These are phyloP conservation scores for Corymbia maculata DNA, from an alignment of 345 rosid species.

Conservation along the genomic window DNA sequence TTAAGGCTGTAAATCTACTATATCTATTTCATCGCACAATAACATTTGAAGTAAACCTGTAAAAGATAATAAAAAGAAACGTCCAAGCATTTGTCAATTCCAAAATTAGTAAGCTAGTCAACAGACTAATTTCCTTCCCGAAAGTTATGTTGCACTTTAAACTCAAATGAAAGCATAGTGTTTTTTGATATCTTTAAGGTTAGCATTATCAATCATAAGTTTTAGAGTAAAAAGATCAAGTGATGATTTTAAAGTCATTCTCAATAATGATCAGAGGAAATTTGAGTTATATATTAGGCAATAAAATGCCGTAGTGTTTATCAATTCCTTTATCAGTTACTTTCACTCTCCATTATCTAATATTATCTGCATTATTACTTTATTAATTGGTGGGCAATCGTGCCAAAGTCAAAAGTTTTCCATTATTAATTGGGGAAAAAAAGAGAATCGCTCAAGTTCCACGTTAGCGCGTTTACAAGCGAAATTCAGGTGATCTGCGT, in stretches of 20 bases:
- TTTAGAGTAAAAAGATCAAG: no score
- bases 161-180: not conserved
- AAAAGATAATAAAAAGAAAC: not conserved
- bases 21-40: not conserved
- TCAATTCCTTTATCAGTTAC: not conserved
- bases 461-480: not conserved
- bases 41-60: not conserved
- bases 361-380: not conserved
- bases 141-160: not conserved
- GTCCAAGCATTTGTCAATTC: not conserved
- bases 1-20: not conserved
- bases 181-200: no score
- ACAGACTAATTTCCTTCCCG: no score
- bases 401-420: not conserved
- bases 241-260: no score
- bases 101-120: not conserved
- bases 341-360: not conserved
- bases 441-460: no score
- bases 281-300: no score
- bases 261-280: no score
- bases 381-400: not conserved
- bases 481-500: not conserved
- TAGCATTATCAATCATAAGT: no score
- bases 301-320: not conserved
- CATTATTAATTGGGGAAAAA: not conserved